Evolutionary conservation across 2,329 filamentous ascomycete genomes (phyloP), one percentile per base, ranked within the genome.

Genomic region (Ophiostoma piceae): DNA sequence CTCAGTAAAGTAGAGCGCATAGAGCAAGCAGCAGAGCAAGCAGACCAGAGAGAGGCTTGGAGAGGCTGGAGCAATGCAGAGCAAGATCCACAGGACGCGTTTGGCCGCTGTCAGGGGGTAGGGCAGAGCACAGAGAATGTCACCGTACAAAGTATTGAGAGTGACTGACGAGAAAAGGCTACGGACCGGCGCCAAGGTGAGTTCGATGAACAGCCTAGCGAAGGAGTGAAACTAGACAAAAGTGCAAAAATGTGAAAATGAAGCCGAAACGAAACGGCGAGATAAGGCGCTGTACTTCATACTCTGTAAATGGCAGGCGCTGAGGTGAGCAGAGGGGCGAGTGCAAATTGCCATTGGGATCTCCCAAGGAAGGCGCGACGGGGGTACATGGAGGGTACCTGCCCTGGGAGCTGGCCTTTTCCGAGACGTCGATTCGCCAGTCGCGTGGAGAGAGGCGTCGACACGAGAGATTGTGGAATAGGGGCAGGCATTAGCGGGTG

Each of bases 251-350:
- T 6, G 12, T 14, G 19, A 62, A 35, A 32, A 62, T 8, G 57
- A 62, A 35, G 57, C 57, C 57, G 6, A 62, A 60, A 60, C 26
- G 57, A 62, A 64, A 37, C 60, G 32, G 11, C 60, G 60, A 35
- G 32, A 35, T 62, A 62, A 22, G 51, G 11, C 9, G 51, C 16
- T 7, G 16, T 29, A n/a, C 26, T 29, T 29, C 26, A 2, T 29
- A 29, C 26, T 29, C 26, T 29, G 26, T 51, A 26, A 57, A 22
- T 12, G 9, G 8, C 16, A 22, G n/a, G 47, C 47, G 8, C 47
- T 51, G 47, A n/a, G 39, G 51, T 2, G n/a, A 26, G 22, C 8
- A 12, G 51, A 54, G 51, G 47, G 47, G 47, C 47, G 47, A 54
- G 7, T n/a, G 51, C 51, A 26, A 57, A 57, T 57, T 57, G 51